Base-by-base conservation (phyloP, 163 green algal species). In the Scenedesmus sp. region DNA sequence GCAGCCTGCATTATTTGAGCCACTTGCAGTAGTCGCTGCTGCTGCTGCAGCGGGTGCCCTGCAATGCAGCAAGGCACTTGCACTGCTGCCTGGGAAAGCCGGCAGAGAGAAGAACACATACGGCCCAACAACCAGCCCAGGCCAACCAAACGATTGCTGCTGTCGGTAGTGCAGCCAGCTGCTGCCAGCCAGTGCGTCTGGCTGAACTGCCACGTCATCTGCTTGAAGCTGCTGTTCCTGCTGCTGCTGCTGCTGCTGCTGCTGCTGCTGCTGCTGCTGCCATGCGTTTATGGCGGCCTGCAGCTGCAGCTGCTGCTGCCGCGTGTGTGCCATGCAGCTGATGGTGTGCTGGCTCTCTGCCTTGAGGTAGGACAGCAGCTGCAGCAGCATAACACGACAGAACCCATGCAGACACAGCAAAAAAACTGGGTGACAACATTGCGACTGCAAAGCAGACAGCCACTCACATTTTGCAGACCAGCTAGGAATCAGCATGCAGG, bases 331-430 rank as follows among this genome's bases (percentile, higher is more conserved):
- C 62, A 91, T 54, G 74, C 57, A 34, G 26, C 55, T 67, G 8
- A 91, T 86, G 55, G 87, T 87, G 76, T 87, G 26, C 74, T 87
- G 76, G 59, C 57, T 81, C 26, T 91, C 87, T 12, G 87, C 74
- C 18, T 77, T 85, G 10, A 91, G 54, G 76, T 91, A 64, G 13
- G 74, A 54, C 34, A 91, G n/a, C 67, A 91, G 10, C 87, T 91
- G 76, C 76, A 86, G 26, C 59, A 52, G 4, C 70, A n/a, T 15
- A 13, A 13, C 16, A 34, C 1, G 23, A 15, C 70, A 79, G 0
- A 46, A 46, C 0, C 0, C 34, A 46, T 46, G 0, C 34, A 46
- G 34, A 46, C 34, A 52, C 66, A 26, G 66, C 46, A 4, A 7
- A n/a, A 2, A 2, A 7, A 46, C 3, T 9, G 26, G 6, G 26